A percentile compares a stretch with the other conserved stretches of the same genome.
phyloP scores from a whole-genome alignment of 192 early-diverging fungal species.

The Coemansia javaensis region DNA sequence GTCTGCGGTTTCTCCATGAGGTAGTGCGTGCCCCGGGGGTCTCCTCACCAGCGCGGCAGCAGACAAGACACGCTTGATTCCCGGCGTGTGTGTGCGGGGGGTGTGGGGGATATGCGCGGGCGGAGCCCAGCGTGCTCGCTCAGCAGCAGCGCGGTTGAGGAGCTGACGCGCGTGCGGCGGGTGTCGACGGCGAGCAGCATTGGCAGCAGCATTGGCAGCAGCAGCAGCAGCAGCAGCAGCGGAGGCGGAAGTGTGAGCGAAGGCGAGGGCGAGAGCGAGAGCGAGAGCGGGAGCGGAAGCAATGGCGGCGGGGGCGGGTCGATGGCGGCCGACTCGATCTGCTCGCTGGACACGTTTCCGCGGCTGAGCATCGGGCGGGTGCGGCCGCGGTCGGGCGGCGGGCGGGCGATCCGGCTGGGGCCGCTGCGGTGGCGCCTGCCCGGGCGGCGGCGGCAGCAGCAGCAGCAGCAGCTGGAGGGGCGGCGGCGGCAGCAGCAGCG shows the following conservation, averaged over 20 bases:
- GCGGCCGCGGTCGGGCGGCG: constrained; percentile 1
- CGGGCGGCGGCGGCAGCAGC: neutral
- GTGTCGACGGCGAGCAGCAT: too few relatives aligned
- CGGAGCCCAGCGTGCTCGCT: constrained; percentile 17
- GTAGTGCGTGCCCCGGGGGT: too few relatives aligned
- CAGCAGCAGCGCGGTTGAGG: constrained; percentile 28
- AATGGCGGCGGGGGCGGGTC: neutral
- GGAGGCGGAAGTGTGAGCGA: neutral
- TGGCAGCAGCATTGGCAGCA: neutral
- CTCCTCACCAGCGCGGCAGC: too few relatives aligned
- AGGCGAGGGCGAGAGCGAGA: neutral
- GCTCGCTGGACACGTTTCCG: constrained; percentile 30
- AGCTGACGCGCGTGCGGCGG: constrained; percentile 1
- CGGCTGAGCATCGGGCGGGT: constrained; percentile 14
- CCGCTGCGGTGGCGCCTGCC: constrained; percentile 6
- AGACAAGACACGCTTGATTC: too few relatives aligned
- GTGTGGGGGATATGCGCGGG: neutral
- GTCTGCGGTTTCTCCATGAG: too few relatives aligned
- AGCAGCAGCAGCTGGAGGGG: constrained; percentile 1
- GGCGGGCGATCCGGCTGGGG: neutral
- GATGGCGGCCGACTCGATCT: constrained; percentile 35
- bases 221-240: constrained; percentile 2
- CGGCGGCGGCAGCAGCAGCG: constrained; percentile 2
- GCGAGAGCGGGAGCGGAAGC: too few relatives aligned
- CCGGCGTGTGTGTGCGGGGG: too few relatives aligned